phyloP scores from a whole-genome alignment of 2,329 filamentous ascomycete genomes.

The Fusarium sp. region DNA sequence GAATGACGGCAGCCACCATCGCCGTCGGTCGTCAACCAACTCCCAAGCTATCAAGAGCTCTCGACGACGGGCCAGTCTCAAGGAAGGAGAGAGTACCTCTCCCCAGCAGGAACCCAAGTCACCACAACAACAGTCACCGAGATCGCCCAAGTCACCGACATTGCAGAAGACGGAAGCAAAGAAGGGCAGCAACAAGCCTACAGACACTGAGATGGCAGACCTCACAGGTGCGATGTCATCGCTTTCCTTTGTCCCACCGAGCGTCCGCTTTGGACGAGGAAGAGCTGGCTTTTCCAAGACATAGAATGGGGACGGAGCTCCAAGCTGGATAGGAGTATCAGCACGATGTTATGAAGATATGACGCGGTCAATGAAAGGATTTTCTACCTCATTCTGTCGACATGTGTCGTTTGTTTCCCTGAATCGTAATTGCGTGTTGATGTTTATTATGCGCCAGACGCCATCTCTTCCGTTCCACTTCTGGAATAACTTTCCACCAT shows the following conservation, averaged over 20 bases:
- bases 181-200: slow-evolving; percentile 40
- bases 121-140: slow-evolving; percentile 27
- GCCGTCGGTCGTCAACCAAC: slow-evolving; percentile 61
- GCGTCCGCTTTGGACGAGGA: slow-evolving; percentile 72
- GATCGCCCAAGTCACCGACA: slow-evolving; percentile 26
- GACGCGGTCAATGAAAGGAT: slow-evolving; percentile 50
- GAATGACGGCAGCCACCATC: slow-evolving; percentile 64
- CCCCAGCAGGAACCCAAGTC: slow-evolving; percentile 29
- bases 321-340: slow-evolving; percentile 49
- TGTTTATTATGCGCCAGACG: slow-evolving; percentile 43
- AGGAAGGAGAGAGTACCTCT: slow-evolving; percentile 42
- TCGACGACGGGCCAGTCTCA: slow-evolving; percentile 51
- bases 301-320: slow-evolving; percentile 46
- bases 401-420: slow-evolving; percentile 18
- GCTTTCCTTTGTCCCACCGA: slow-evolving; percentile 76
- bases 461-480: slow-evolving; percentile 31
- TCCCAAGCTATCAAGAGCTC: slow-evolving; percentile 51
- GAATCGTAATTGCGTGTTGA: slow-evolving; percentile 15
- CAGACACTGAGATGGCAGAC: slow-evolving; percentile 69
- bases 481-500: not conserved
- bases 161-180: slow-evolving; percentile 27
- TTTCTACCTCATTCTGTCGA: slow-evolving; percentile 51
- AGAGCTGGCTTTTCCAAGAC: slow-evolving; percentile 65
- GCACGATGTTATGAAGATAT: slow-evolving; percentile 50
- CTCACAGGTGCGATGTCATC: slow-evolving; percentile 77